Evolutionary conservation across 75 land plant species (phyloP).

Genomic region (Selaginella tamariscina): DNA sequence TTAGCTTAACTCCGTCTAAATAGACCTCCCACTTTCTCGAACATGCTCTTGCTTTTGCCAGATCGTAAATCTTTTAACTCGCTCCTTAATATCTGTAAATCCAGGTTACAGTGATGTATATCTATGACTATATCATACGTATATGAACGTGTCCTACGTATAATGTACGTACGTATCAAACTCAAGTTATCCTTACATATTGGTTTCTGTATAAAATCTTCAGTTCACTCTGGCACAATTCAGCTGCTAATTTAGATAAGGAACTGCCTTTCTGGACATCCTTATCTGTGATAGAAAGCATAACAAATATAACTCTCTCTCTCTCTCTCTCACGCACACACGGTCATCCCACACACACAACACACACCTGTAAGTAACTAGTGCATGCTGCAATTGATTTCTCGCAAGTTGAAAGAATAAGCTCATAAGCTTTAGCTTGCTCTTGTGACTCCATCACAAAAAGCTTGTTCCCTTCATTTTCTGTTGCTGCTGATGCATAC

Average conservation of each 20-base stretch:
- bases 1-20: too few species aligned
- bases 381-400: slow-evolving; percentile 15
- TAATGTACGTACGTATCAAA: too few species aligned
- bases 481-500: slow-evolving; percentile 22
- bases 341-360: too few species aligned
- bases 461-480: neutral
- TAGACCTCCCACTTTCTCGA: neutral
- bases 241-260: slow-evolving; percentile 12
- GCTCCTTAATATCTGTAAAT: neutral
- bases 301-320: neutral
- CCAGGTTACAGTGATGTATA: neutral
- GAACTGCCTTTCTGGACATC: slow-evolving; percentile 10
- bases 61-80: neutral
- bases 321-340: neutral
- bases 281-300: slow-evolving; percentile 1
- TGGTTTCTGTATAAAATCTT: slow-evolving; percentile 17
- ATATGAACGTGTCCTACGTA: too few species aligned
- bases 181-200: slow-evolving; percentile 17
- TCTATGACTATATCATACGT: neutral
- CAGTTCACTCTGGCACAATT: slow-evolving; percentile 15
- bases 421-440: slow-evolving; percentile 19
- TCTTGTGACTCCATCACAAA: slow-evolving; percentile 11
- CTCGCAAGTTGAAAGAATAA: slow-evolving; percentile 19
- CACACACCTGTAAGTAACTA: slow-evolving; percentile 18
- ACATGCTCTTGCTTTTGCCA: neutral